Evolutionary conservation across 2,329 filamentous ascomycete genomes (phyloP).

Genomic region (Pestalotiopsis sp.): DNA sequence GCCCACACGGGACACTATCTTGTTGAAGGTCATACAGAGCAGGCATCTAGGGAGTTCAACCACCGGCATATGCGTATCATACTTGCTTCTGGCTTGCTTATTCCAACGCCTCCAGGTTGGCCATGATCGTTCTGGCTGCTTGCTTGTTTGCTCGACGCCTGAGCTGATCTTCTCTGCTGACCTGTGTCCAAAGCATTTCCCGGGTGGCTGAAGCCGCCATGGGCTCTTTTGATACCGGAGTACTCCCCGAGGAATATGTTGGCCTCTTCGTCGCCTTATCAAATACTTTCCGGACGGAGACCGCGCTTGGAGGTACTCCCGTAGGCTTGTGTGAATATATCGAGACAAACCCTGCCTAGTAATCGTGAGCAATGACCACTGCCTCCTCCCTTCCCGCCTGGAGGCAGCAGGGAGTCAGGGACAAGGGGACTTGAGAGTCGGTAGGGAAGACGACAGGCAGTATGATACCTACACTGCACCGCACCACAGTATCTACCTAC

Average conservation of each 20-base stretch:
- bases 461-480: background rate
- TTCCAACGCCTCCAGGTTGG: constrained; percentile 10
- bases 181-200: background rate
- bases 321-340: background rate
- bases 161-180: background rate
- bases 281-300: background rate
- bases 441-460: background rate
- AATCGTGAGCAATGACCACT: constrained; percentile 3
- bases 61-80: constrained; percentile 43
- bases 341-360: background rate
- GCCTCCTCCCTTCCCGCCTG: background rate
- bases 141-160: constrained; percentile 7
- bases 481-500: background rate
- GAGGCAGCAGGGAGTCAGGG: background rate
- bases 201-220: too few relatives aligned
- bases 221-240: too few relatives aligned
- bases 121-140: constrained; percentile 25
- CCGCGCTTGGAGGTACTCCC: background rate
- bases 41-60: constrained; percentile 25
- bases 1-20: constrained; percentile 20
- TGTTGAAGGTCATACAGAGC: constrained; percentile 24
- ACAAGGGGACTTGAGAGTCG: background rate
- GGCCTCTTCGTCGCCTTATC: background rate
- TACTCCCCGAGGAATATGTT: too few relatives aligned
- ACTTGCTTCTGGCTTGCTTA: constrained; percentile 36